phyloP scores from a whole-genome alignment of 2,329 filamentous ascomycete species.

The Botrytis fragariae region DNA sequence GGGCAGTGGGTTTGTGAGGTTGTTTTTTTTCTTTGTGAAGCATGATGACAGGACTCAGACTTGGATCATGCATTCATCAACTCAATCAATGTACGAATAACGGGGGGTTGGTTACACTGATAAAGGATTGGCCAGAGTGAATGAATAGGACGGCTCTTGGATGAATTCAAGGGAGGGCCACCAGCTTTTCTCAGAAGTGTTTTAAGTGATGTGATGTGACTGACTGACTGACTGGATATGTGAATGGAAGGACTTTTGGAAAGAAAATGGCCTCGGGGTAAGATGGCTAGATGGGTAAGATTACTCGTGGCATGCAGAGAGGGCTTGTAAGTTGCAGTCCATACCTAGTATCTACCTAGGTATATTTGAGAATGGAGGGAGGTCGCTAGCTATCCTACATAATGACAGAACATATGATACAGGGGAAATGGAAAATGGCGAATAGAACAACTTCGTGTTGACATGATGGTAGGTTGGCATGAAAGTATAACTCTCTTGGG shows the following conservation, averaged over 20 bases:
- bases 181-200: not conserved
- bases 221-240: not conserved
- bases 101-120: conserved; percentile 3
- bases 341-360: not conserved
- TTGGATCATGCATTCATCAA: conserved; percentile 4
- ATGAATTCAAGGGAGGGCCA: not conserved
- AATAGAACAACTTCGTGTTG: not conserved
- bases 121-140: conserved; percentile 5
- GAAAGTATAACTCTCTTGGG: not conserved
- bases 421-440: not conserved
- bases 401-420: not conserved
- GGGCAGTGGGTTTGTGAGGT: not conserved
- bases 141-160: conserved; percentile 1
- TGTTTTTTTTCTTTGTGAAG: conserved; percentile 10
- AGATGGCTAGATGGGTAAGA: not conserved
- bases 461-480: not conserved
- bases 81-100: not conserved
- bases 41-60: conserved; percentile 16
- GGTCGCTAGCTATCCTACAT: not conserved
- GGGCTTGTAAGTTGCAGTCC: not conserved
- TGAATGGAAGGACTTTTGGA: not conserved
- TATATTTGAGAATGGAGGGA: not conserved
- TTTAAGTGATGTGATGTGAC: not conserved
- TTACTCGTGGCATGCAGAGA: conserved; percentile 10
- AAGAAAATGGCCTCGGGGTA: not conserved